Evolutionary conservation across 306 rosid species (phyloP).

Genomic region (Ormosia emarginata): DNA sequence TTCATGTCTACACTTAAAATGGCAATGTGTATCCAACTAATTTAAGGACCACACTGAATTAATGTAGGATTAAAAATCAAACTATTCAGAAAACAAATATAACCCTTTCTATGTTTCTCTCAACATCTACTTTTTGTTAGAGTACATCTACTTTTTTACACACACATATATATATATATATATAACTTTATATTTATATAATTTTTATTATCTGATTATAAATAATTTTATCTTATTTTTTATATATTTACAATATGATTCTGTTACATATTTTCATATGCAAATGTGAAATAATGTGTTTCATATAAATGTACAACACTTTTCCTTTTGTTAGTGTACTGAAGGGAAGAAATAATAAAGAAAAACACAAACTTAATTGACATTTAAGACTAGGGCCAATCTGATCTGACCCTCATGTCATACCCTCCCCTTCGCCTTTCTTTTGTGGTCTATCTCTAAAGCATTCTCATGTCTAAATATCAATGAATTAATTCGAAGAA

Average conservation of each 20-base stretch:
- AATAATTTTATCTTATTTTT: too few species aligned
- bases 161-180: too few species aligned
- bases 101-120: neutral
- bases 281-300: too few species aligned
- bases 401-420: neutral
- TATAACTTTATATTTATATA: too few species aligned
- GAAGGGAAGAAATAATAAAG: neutral
- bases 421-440: neutral
- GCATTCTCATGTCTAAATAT: slow-evolving; percentile 14
- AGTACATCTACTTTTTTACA: too few species aligned
- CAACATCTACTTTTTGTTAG: too few species aligned
- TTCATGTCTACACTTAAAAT: neutral
- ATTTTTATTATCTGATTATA: too few species aligned
- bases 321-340: too few species aligned
- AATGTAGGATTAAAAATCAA: neutral
- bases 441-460: neutral
- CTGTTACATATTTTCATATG: too few species aligned
- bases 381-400: slow-evolving; percentile 12
- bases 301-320: too few species aligned
- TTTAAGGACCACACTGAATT: slow-evolving; percentile 13
- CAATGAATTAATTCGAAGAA: neutral
- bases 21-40: neutral
- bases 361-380: neutral
- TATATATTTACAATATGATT: too few species aligned
- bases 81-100: neutral